Evolutionary conservation across 768 basidiomycete species (phyloP).

Genomic region (Pleurotus pulmonarius): DNA sequence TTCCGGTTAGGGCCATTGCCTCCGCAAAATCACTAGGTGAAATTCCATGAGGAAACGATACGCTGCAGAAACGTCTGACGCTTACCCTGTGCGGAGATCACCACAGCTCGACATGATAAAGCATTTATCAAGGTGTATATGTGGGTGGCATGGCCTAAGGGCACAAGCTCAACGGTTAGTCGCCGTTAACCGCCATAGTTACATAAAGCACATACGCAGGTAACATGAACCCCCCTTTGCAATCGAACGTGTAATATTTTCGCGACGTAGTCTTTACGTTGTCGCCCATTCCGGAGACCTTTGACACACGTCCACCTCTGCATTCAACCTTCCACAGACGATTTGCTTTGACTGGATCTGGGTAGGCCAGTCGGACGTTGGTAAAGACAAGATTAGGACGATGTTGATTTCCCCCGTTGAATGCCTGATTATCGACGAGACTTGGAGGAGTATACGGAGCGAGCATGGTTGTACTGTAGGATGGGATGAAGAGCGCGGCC

Average conservation of each 20-base stretch:
- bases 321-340: slow-evolving; percentile 29
- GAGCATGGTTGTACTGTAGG: neutral
- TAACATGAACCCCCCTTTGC: slow-evolving; percentile 28
- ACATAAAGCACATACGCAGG: slow-evolving; percentile 27
- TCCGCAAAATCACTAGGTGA: slow-evolving; percentile 47
- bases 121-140: slow-evolving; percentile 69
- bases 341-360: slow-evolving; percentile 19
- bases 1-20: slow-evolving; percentile 48
- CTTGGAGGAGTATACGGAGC: slow-evolving; percentile 2
- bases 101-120: slow-evolving; percentile 58
- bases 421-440: slow-evolving; percentile 3
- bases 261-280: slow-evolving; percentile 3
- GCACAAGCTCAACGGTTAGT: neutral
- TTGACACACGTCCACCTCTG: slow-evolving; percentile 20
- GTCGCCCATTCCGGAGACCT: slow-evolving; percentile 14
- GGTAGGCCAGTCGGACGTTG: slow-evolving; percentile 27
- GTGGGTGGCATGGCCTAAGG: slow-evolving; percentile 49
- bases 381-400: slow-evolving; percentile 6
- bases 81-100: slow-evolving; percentile 49
- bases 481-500: neutral
- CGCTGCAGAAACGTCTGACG: slow-evolving; percentile 3
- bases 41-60: neutral
- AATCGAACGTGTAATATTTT: slow-evolving; percentile 15
- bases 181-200: neutral
- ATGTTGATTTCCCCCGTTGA: neutral